A percentile compares a stretch with the other conserved stretches of the same genome.
These are phyloP conservation scores for Gastrolobium villosum DNA, from an alignment of 306 rosid genomes.

Conservation along the genomic window DNA sequence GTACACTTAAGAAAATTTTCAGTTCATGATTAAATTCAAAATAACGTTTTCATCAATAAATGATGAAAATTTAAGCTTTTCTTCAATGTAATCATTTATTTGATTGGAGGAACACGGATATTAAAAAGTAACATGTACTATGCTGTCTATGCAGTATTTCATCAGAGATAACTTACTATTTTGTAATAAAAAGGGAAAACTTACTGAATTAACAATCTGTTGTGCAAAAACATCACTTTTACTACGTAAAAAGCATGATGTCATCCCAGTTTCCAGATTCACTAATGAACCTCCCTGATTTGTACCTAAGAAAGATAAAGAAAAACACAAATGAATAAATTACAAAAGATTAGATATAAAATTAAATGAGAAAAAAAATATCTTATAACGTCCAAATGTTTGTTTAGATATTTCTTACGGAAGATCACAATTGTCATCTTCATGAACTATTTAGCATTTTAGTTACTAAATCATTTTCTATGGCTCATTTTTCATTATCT, in stretches of 20 bases:
- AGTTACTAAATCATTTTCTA: slow-evolving; percentile 16
- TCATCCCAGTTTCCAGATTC: slow-evolving; percentile 72
- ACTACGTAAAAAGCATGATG: slow-evolving; percentile 76
- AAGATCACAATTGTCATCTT: slow-evolving; percentile 33
- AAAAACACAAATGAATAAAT: slow-evolving; percentile 38
- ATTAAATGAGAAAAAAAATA: background rate
- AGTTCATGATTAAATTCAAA: background rate
- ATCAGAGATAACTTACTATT: slow-evolving; percentile 40
- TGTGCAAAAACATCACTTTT: slow-evolving; percentile 93
- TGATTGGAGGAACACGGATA: slow-evolving; percentile 1
- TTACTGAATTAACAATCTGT: slow-evolving; percentile 82
- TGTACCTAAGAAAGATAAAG: slow-evolving; percentile 66
- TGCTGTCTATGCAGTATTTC: background rate
- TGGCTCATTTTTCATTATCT: slow-evolving; percentile 38
- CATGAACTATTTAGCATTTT: slow-evolving; percentile 33
- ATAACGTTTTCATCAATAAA: slow-evolving; percentile 34
- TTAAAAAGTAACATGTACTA: background rate
- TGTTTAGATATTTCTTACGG: slow-evolving; percentile 26
- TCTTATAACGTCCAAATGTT: background rate
- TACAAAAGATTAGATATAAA: slow-evolving; percentile 19
- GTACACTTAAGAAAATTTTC: background rate
- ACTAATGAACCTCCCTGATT: slow-evolving; percentile 80
- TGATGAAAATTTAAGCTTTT: background rate
- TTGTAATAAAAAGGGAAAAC: background rate
- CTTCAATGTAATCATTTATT: slow-evolving; percentile 27